Base-by-base conservation (phyloP, 2,329 filamentous ascomycete genomes). In the Penicillium sp. region DNA sequence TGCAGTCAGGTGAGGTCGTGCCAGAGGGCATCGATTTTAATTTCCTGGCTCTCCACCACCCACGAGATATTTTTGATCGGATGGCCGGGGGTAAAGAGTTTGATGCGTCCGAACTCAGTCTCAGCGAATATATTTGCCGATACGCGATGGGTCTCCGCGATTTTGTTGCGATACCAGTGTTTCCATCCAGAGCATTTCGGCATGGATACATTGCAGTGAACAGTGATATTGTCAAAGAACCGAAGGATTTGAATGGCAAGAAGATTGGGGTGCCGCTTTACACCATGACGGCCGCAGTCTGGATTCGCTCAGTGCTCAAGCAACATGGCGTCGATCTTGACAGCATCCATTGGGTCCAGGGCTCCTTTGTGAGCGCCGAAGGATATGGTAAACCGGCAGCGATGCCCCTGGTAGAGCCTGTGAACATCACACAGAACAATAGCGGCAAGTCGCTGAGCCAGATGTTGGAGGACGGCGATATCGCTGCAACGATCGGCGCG, bases 221-320 rank as follows among this genome's bases (percentile, higher is more conserved):
- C 1, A 29, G 27, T 29, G 11, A 2, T 3, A 29, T 55, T 29
- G 57, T 75, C 49, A 68, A 66, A 53, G 61, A 59, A 24, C 71
- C 71, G 4, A 55, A 53, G 13, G 73, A 75, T 57, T 60, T 74
- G 9, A 69, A 69, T 26, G 72, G 72, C 19, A 74, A 73, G 56
- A 65, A 59, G 19, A 68, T 76, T 42, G 73, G 74, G 10, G 70
- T 76, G 0, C 73, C 71, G 58, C 58, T 71, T 19, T 75, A 76
- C 59, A 74, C 72, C 21, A 74, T 75, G 73, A 75, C 74, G 3
- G 74, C 74, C 10, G 73, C 72, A 1, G 74, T 76, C 8, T 76
- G 71, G 70, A 68, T 71, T 10, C 60, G 73, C 22, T 68, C 68
- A 5, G 29, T 75, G 13, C 60, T 76, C 11, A 54, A 74, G 55